Conservation (phyloP, 306 rosid species). For the Cucurbita moschata region DNA sequence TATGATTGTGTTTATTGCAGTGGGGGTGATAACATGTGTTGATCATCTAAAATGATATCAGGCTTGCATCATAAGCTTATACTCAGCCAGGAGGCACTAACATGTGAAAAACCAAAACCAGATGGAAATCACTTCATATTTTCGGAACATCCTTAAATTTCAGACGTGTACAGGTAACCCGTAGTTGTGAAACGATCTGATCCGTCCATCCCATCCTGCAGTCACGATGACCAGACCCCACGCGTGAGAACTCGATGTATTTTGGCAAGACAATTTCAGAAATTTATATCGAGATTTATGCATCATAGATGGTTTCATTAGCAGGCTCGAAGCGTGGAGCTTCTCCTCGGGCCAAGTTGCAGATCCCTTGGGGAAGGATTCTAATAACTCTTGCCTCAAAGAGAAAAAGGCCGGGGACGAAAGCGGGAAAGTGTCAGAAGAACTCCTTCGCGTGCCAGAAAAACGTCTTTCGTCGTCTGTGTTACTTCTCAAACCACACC, state of each 20-base stretch:
- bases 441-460: slow-evolving; percentile 20
- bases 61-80: background rate
- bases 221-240: slow-evolving; percentile 98
- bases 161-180: slow-evolving; percentile 60
- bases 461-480: slow-evolving; percentile 19
- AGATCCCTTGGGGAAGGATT: slow-evolving; percentile 71
- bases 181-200: slow-evolving; percentile 70
- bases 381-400: slow-evolving; percentile 51
- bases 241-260: slow-evolving; percentile 50
- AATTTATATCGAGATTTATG: slow-evolving; percentile 64
- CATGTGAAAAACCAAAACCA: background rate
- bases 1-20: background rate
- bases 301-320: slow-evolving; percentile 24
- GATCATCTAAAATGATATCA: slow-evolving; percentile 2
- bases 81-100: slow-evolving; percentile 3
- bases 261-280: slow-evolving; percentile 63
- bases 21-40: background rate
- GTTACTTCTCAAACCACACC: slow-evolving; percentile 48
- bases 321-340: slow-evolving; percentile 53
- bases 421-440: slow-evolving; percentile 21
- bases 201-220: slow-evolving; percentile 91
- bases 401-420: slow-evolving; percentile 46
- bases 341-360: slow-evolving; percentile 99
- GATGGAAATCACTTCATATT: slow-evolving; percentile 6
- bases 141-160: slow-evolving; percentile 8